Evolutionary conservation across 225 moss, liverwort and hornwort genomes (phyloP), one percentile per base, ranked within the genome.

Genomic region (Physcomitrellopsis africana): DNA sequence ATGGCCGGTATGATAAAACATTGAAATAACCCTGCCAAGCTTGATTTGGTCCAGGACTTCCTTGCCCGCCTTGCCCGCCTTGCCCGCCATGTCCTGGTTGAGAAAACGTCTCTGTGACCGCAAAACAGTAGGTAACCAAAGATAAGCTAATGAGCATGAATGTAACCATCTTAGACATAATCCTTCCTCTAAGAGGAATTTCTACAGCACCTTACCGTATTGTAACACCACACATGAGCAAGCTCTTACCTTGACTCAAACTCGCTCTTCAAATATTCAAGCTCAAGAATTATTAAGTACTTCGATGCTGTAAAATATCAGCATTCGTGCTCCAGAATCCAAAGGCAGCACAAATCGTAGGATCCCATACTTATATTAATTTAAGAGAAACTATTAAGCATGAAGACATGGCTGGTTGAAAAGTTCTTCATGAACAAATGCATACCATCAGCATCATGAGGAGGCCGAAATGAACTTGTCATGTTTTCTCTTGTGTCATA

Each of bases 391-490:
- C 66, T 63, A 68, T 76, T 55, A 51, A 76, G 63, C 72, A 79
- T 66, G 70, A 45, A 70, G 24, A 74, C 68, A 71, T 72, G 57
- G 46, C 64, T 68, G 76, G 73, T 53, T 73, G 60, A 76, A 80
- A 80, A 73, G 68, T 83, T 45, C 76, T 69, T 77, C 76, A 52
- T 56, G 70, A 17, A 71, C 74, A 80, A 71, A 81, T 81, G 78
- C 89, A 83, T 94, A 94, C 94, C 94, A 76, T 97, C 91, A 76
- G 94, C 93, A 86, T 92, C 93, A 61, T 79, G 80, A 71, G 87
- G 90, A 81, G 93, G 90, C 89, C 85, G 87, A 67, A 93, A 89
- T 80, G 93, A 90, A 75, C 86, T 90, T 58, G 90, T 60, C 75
- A 97, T 83, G 81, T 93, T 94, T 76, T 86, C 94, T 70, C 89